Evolutionary conservation across 2,329 filamentous ascomycete genomes (phyloP).

Genomic region (Lecanicillium sp.): DNA sequence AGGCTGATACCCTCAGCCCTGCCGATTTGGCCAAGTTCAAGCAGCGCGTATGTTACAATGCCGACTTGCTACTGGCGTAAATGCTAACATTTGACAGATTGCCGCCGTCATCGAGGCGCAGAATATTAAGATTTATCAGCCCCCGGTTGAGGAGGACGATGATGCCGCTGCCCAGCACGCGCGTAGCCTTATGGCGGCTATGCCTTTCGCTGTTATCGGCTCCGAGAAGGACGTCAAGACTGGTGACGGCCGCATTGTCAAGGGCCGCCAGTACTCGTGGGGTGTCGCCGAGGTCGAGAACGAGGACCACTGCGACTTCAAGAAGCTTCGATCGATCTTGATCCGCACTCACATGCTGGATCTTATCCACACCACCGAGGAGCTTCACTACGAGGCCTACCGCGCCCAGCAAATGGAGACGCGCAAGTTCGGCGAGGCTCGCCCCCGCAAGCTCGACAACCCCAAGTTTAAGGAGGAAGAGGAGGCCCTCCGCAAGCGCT

Average conservation of each 20-base stretch:
- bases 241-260: slow-evolving; percentile 89
- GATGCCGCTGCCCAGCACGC: slow-evolving; percentile 94
- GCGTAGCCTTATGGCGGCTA: slow-evolving; percentile 87
- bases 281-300: slow-evolving; percentile 99
- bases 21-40: slow-evolving; percentile 91
- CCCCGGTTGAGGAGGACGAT: slow-evolving; percentile 95
- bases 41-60: slow-evolving; percentile 63
- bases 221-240: slow-evolving; percentile 99
- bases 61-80: background rate
- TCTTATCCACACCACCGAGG: slow-evolving; percentile 98
- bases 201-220: slow-evolving; percentile 98
- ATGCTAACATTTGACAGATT: slow-evolving; percentile 54
- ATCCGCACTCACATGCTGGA: slow-evolving; percentile 99
- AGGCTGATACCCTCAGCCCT: slow-evolving; percentile 95
- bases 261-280: slow-evolving; percentile 98
- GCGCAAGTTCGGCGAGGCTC: slow-evolving; percentile 95
- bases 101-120: slow-evolving; percentile 94
- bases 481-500: slow-evolving; percentile 94
- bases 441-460: slow-evolving; percentile 97
- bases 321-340: slow-evolving; percentile 97
- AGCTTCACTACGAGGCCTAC: slow-evolving; percentile 98
- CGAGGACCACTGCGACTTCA: slow-evolving; percentile 99
- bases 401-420: slow-evolving; percentile 99
- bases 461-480: slow-evolving; percentile 99
- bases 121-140: slow-evolving; percentile 99